Evolutionary conservation across 2,329 filamentous ascomycete genomes (phyloP).

Genomic region (Amauroascus niger): DNA sequence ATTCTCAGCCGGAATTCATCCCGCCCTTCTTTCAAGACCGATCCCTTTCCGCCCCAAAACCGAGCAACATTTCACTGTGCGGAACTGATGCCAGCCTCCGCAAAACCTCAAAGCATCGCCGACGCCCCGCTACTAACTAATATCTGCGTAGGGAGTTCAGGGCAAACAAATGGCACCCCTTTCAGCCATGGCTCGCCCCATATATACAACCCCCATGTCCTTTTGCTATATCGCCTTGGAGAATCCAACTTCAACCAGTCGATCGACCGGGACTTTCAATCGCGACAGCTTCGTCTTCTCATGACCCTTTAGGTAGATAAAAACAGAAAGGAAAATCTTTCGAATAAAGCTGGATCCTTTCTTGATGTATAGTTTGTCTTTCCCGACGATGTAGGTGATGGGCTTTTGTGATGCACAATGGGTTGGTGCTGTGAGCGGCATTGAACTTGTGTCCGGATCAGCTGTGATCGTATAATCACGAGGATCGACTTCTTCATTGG

Average conservation of each 20-base stretch:
- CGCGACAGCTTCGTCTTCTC: constrained; percentile 32
- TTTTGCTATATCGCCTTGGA: constrained; percentile 29
- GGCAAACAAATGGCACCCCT: too few relatives aligned
- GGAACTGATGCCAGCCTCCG: not conserved
- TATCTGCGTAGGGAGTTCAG: too few relatives aligned
- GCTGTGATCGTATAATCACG: constrained; percentile 17
- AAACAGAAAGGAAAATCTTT: constrained; percentile 24
- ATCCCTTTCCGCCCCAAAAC: not conserved
- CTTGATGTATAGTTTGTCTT: constrained; percentile 33
- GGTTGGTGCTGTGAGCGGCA: constrained; percentile 1
- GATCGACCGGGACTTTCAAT: constrained; percentile 30
- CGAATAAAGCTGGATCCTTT: constrained; percentile 23
- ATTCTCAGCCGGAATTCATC: constrained; percentile 2
- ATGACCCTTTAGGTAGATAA: constrained; percentile 33
- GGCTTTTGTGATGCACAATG: constrained; percentile 4
- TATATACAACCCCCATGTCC: not conserved
- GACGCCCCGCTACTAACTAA: too few relatives aligned
- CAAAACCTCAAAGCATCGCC: too few relatives aligned
- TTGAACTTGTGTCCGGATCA: constrained; percentile 8
- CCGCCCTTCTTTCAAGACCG: not conserved
- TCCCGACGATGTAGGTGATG: constrained; percentile 42
- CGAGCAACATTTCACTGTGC: not conserved
- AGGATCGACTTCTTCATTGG: constrained; percentile 11
- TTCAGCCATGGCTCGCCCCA: too few relatives aligned
- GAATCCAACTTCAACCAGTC: constrained; percentile 35